Conservation (phyloP, 306 rosid species). For the Gleditsia sinensis region DNA sequence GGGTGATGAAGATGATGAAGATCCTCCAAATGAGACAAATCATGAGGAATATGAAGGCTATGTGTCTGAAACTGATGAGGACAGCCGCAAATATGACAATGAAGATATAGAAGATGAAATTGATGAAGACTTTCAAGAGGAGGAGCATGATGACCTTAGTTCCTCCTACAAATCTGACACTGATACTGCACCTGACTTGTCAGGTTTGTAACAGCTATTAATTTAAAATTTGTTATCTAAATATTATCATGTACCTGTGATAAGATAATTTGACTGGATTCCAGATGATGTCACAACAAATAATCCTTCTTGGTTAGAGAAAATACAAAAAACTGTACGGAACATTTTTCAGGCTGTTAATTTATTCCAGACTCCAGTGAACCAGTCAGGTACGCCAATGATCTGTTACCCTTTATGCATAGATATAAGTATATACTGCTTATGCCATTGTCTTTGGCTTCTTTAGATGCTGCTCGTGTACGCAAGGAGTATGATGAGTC, state of each 20-base stretch:
- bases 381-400: constrained; percentile 70
- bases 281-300: constrained; percentile 57
- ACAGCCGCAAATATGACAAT: constrained; percentile 57
- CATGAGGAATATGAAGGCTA: constrained; percentile 68
- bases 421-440: constrained; percentile 19
- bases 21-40: constrained; percentile 42
- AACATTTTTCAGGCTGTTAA: constrained; percentile 70
- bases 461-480: constrained; percentile 79
- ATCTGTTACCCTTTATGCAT: constrained; percentile 10
- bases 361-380: constrained; percentile 87
- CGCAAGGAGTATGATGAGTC: constrained; percentile 94
- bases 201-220: constrained; percentile 63
- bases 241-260: constrained; percentile 32
- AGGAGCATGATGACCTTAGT: constrained; percentile 56
- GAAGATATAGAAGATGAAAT: constrained; percentile 52
- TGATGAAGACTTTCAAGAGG: constrained; percentile 62
- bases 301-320: constrained; percentile 85
- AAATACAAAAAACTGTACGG: constrained; percentile 71
- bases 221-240: constrained; percentile 29
- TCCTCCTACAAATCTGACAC: constrained; percentile 66
- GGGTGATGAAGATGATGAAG: constrained; percentile 51
- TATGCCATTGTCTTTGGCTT: constrained; percentile 39
- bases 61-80: constrained; percentile 89
- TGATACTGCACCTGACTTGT: constrained; percentile 57
- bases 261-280: constrained; percentile 29